phyloP scores from a whole-genome alignment of 805 yeast genomes.

The Metschnikowia baotianmanensis region DNA sequence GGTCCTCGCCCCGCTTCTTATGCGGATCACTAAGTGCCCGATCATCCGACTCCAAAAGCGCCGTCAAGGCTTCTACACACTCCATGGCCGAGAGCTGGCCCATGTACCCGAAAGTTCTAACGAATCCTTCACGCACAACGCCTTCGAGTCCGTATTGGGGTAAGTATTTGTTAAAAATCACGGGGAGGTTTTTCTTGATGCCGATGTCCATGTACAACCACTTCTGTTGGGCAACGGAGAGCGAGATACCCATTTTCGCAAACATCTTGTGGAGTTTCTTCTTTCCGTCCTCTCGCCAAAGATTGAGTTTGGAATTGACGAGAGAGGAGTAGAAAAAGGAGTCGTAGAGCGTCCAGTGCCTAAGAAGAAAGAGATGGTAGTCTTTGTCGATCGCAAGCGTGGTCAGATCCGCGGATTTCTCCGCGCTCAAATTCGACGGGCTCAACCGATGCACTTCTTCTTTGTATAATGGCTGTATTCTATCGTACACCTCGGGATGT shows the following conservation, averaged over 20 bases:
- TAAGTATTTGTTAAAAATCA: constrained; percentile 66
- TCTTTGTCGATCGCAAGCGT: constrained; percentile 72
- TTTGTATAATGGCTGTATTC: constrained; percentile 66
- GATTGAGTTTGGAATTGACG: constrained; percentile 78
- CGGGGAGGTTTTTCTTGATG: constrained; percentile 69
- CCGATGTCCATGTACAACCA: constrained; percentile 89
- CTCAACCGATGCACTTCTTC: constrained; percentile 79
- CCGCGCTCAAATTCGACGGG: constrained; percentile 33
- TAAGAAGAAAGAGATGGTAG: constrained; percentile 76
- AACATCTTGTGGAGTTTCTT: constrained; percentile 84
- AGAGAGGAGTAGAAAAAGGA: constrained; percentile 88
- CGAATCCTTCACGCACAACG: constrained; percentile 79
- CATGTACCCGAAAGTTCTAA: constrained; percentile 80
- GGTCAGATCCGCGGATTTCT: constrained; percentile 40
- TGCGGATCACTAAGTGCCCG: constrained; percentile 24
- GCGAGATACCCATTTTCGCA: constrained; percentile 93
- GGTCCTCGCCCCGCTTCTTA: constrained; percentile 10
- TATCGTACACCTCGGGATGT: constrained; percentile 72
- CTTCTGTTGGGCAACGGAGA: constrained; percentile 82
- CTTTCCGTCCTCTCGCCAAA: constrained; percentile 92
- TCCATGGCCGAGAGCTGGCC: constrained; percentile 91
- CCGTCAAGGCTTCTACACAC: constrained; percentile 84
- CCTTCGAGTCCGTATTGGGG: constrained; percentile 80
- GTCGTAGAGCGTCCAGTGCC: constrained; percentile 93
- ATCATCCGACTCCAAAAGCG: constrained; percentile 58